Base-by-base conservation (phyloP, 1,139 yeast genomes). In the Blastobotrys capitulatus region DNA sequence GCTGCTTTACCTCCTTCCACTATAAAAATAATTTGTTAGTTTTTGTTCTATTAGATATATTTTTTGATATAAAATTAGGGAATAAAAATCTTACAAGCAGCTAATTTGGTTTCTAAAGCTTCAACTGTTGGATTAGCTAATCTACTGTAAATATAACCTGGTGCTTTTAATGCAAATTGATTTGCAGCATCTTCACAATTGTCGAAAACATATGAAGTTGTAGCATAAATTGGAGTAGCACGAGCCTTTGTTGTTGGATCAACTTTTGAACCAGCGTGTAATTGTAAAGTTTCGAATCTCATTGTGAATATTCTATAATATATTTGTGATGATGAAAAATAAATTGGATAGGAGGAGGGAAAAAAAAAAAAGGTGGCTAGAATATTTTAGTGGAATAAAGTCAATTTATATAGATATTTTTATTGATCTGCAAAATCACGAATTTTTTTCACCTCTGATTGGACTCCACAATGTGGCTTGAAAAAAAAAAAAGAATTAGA, bases 1-100 rank as follows among this genome's bases (percentile, higher is more conserved):
- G 95, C 97, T 55, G 85, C 95, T 50, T 82, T 82, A 63, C 97
- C 98, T 52, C 86, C 85, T 71, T 92, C 98, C 55, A n/a, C n/a
- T n/a, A n/a, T n/a, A n/a, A n/a, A n/a, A n/a, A n/a, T n/a, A n/a
- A n/a, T n/a, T n/a, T n/a, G n/a, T n/a, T n/a, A n/a, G n/a, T n/a
- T n/a, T n/a, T n/a, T n/a, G n/a, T n/a, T n/a, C n/a, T n/a, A n/a
- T n/a, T n/a, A n/a, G n/a, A n/a, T n/a, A n/a, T n/a, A n/a, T n/a
- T n/a, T n/a, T n/a, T n/a, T n/a, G n/a, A n/a, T n/a, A n/a, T n/a
- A n/a, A n/a, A n/a, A n/a, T n/a, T n/a, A n/a, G n/a, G n/a, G n/a
- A n/a, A n/a, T n/a, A n/a, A n/a, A n/a, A n/a, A n/a, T n/a, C n/a
- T n/a, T n/a, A n/a, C n/a, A n/a, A n/a, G n/a, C n/a, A 22, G 25